Percentiles rank a stretch among this genome's conserved stretches.
Evolutionary conservation across 2,329 filamentous ascomycete genomes (phyloP).

Genomic region (Botrytis cinerea): DNA sequence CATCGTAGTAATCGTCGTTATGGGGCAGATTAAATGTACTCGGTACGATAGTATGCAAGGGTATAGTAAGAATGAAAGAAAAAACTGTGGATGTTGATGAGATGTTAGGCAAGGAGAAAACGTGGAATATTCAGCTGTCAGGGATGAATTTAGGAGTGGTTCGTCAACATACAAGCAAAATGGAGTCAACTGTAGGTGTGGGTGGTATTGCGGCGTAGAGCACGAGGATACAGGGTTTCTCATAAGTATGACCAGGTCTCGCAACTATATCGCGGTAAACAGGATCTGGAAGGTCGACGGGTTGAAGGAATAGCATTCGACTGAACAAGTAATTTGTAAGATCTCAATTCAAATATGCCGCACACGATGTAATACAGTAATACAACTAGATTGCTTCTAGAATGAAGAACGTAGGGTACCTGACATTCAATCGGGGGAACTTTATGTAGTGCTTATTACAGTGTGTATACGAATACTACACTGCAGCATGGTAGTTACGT

Average conservation of each 20-base stretch:
- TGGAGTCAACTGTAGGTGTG: not conserved
- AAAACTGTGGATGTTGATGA: not conserved
- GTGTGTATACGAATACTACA: constrained; percentile 21
- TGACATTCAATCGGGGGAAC: not conserved
- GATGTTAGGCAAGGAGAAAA: not conserved
- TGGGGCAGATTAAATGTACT: not conserved
- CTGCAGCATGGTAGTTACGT: constrained; percentile 24
- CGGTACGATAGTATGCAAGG: not conserved
- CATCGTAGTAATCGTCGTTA: not conserved
- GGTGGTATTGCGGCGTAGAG: constrained; percentile 20
- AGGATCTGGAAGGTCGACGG: constrained; percentile 6
- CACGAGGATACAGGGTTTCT: constrained; percentile 20
- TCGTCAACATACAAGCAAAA: not conserved
- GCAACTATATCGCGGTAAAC: constrained; percentile 3
- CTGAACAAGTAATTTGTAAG: constrained; percentile 2
- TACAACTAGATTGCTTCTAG: constrained; percentile 7
- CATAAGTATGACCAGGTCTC: constrained; percentile 1
- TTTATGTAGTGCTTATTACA: constrained; percentile 19
- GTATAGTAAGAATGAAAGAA: not conserved
- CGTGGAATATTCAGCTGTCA: constrained; percentile 23
- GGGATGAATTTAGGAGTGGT: not conserved
- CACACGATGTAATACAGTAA: constrained; percentile 13
- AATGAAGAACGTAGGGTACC: constrained; percentile 10
- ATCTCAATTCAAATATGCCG: constrained; percentile 22
- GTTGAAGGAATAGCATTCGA: not conserved